Evolutionary conservation across 331 rosid genomes (phyloP), one percentile per base, ranked within the genome.

Genomic region (Arachis monticola): DNA sequence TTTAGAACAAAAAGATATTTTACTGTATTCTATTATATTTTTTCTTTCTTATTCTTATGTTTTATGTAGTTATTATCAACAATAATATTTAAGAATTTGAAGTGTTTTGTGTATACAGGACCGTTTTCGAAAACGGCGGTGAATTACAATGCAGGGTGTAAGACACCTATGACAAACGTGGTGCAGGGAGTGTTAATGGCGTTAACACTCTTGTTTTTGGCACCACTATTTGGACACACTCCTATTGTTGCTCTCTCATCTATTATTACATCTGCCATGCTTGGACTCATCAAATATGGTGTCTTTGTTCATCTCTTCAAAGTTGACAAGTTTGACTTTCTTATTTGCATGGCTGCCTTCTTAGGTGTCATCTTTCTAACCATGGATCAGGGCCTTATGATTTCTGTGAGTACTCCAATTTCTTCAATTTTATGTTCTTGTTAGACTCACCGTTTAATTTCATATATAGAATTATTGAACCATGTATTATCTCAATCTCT

Each of bases 111-210:
- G 30, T 27, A 27, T 27, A 27, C 30, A 93, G 98, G 99, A 64
- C 99, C 99, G 22, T 94, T 94, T 80, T 94, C 97, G 7, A 94
- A 94, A 74, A 88, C 99, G 0, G 99, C 97, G 6, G 99, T 94
- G 77, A 94, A 92, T 76, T 87, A 75, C 85, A 90, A 83, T 35
- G 96, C 97, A 3, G 99, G 99, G 30, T 84, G 91, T 55, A 87
- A 77, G 61, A 84, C 92, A 13, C 77, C 93, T 0, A 88, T 94
- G 87, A 9, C 99, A 51, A 94, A 94, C 68, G 7, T 87, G 48
- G 75, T 94, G 3, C 85, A 83, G 77, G 80, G 96, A 13, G 0
- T 85, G 0, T 53, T 84, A 66, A 87, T 94, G 85, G 87, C 79
- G 6, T 35, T 92, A 0, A 84, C 91, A 17, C 87, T 94, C 1